phyloP scores from a whole-genome alignment of 2,329 filamentous ascomycete species.

The Zelopaecilomyces penicillatus region DNA sequence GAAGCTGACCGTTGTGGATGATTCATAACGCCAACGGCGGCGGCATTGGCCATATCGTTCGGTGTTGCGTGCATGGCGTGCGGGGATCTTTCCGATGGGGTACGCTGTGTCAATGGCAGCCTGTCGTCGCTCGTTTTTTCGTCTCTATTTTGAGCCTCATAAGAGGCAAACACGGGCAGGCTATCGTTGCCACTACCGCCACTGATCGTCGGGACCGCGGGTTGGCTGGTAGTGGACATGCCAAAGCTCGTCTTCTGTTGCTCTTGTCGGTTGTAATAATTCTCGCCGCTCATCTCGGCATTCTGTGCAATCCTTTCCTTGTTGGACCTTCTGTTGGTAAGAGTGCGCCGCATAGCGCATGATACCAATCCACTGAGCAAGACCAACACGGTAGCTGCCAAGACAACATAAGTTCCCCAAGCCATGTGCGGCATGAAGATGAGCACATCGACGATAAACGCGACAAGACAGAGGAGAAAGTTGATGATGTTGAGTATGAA shows the following conservation, averaged over 20 bases:
- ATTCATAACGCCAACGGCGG: constrained; percentile 19
- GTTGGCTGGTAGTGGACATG: constrained; percentile 34
- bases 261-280: constrained; percentile 70
- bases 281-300: constrained; percentile 93
- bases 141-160: constrained; percentile 57
- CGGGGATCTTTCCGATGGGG: constrained; percentile 50
- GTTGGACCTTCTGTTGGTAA: constrained; percentile 86
- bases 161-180: constrained; percentile 52
- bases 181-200: constrained; percentile 44
- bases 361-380: constrained; percentile 75
- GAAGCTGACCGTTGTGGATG: constrained; percentile 33
- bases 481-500: constrained; percentile 83
- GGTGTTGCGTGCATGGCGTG: constrained; percentile 33
- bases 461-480: constrained; percentile 72
- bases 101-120: constrained; percentile 59
- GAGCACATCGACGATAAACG: constrained; percentile 88
- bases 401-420: constrained; percentile 90
- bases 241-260: constrained; percentile 40
- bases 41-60: constrained; percentile 28
- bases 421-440: constrained; percentile 89
- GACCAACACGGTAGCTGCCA: constrained; percentile 81
- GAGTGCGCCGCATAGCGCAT: constrained; percentile 87
- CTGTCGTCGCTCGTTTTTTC: constrained; percentile 59
- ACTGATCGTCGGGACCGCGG: constrained; percentile 50
- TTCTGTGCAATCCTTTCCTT: constrained; percentile 89